Percentiles rank a stretch among this genome's conserved stretches.
Evolutionary conservation across 1,284 basidiomycete species (phyloP).

Genomic region (Schizophyllum commune): DNA sequence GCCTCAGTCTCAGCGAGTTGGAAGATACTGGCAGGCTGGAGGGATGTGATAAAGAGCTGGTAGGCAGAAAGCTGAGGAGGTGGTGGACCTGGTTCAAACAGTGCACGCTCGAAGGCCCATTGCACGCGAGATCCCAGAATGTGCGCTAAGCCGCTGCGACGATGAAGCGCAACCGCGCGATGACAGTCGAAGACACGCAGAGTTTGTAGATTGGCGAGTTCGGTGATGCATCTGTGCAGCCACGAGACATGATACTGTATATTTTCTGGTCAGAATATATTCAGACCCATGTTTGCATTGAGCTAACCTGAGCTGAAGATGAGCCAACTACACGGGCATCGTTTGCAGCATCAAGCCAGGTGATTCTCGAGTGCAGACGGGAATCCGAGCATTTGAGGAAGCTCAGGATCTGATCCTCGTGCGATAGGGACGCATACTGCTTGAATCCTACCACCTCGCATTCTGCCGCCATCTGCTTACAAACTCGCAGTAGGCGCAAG

Average conservation of each 20-base stretch:
- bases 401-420: constrained; percentile 29
- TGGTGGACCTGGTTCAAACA: constrained; percentile 26
- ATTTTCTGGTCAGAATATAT: too few relatives aligned
- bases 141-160: too few relatives aligned
- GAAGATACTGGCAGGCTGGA: constrained; percentile 23
- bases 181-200: constrained; percentile 30
- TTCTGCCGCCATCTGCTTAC: constrained; percentile 25
- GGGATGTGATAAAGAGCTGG: constrained; percentile 26
- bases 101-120: constrained; percentile 26
- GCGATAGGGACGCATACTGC: constrained; percentile 29
- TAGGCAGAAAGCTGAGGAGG: constrained; percentile 21
- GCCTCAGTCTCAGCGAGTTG: constrained; percentile 18
- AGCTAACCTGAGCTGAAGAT: too few relatives aligned
- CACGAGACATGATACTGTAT: constrained; percentile 25
- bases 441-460: constrained; percentile 18
- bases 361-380: constrained; percentile 16
- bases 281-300: too few relatives aligned
- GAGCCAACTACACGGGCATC: too few relatives aligned
- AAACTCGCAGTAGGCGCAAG: constrained; percentile 23
- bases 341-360: constrained; percentile 32
- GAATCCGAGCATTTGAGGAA: constrained; percentile 13
- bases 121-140: constrained; percentile 8
- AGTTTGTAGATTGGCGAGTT: constrained; percentile 21
- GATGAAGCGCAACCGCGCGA: constrained; percentile 1
- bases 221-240: constrained; percentile 25